Base-by-base conservation (phyloP, 805 yeast genomes). In the Lipomyces orientalis region DNA sequence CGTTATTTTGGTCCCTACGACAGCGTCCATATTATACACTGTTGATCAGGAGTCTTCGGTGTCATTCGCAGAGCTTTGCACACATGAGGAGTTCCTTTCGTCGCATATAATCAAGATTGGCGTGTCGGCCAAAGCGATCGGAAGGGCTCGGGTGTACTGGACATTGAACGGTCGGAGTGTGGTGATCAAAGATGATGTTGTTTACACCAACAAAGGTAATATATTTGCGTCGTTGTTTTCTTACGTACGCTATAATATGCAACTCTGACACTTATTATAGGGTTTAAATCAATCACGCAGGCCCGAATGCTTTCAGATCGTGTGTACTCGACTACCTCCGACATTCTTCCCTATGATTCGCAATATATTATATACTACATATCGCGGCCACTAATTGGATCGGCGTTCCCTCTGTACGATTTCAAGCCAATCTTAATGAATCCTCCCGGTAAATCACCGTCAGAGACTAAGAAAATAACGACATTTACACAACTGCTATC, bases 1-100 rank as follows among this genome's bases (percentile, higher is more conserved):
- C 74, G 81, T 86, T 2, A 74, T 90, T 12, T 74, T 90, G 16
- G 86, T 88, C 0, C 96, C 96, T 0, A 85, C 87, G 3, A 78
- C 88, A 0, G 74, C 78, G 33, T 77, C 83, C 3, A 78, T 89
- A 9, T 71, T 78, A 78, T 52, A 78, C 77, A 69, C 75, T 67
- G 25, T 85, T 82, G 72, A 64, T 60, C 70, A 14, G 79, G 77
- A 46, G 67, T 81, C 1, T 79, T 81, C 10, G 60, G 74, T 1
- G 70, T 80, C 10, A 31, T 81, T 86, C 64, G 75, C 73, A 2
- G 90, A 87, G 0, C 76, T 86, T 8, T 88, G 91, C 75, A 84
- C 83, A 62, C 81, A 80, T 55, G 85, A 84, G 43, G 90, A 87
- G 29, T 89, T 89, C 75, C 78, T 90, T 16, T 82, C 83, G 57